Evolutionary conservation across 176 grass and related monocot species (phyloP), one percentile per base, ranked within the genome.

Genomic region (Musa itinerans): DNA sequence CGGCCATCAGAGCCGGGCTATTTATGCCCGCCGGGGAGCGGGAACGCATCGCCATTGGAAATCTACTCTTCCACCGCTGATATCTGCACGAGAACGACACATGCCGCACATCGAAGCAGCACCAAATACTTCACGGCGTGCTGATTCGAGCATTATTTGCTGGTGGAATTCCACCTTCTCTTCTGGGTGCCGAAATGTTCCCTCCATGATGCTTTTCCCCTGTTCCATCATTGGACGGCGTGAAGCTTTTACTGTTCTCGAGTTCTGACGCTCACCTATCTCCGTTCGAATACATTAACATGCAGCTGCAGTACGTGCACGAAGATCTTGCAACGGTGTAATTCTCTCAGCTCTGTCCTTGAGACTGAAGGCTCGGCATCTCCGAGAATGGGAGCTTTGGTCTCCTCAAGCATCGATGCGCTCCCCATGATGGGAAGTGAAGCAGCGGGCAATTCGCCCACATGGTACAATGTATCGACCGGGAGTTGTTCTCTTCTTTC

Each of bases 361-460:
- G 34, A 5, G 34, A 5, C 4, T 43, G 34, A 6, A 43, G 34
- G 3, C 34, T 6, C 0, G 34, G 34, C 34, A 43, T 43, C 34
- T 43, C 4, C 34, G 4, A 4, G 34, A 43, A 43, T 43, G 34
- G 34, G 4, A 43, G 34, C 34, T 43, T 43, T 43, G 34, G 63
- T 65, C 63, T 24, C 63, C 26, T 65, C 63, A 65, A 14, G 63
- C 63, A 65, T 65, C 23, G 24, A 65, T 65, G 63, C 63, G 24
- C 63, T 65, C 22, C 11, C 63, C 63, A 65, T 65, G 63, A 65
- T 65, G 63, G 63, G 63, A 65, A 65, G 26, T 26, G 63, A 29
- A 14, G 21, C 9, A 13, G 63, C 9, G 20, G 63, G 17, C 23
- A 65, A 13, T 65, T 26, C 2, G 2, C 21, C 22, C 63, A 65